Conservation (phyloP, 768 basidiomycete species). For the Podaxis rugospora region DNA sequence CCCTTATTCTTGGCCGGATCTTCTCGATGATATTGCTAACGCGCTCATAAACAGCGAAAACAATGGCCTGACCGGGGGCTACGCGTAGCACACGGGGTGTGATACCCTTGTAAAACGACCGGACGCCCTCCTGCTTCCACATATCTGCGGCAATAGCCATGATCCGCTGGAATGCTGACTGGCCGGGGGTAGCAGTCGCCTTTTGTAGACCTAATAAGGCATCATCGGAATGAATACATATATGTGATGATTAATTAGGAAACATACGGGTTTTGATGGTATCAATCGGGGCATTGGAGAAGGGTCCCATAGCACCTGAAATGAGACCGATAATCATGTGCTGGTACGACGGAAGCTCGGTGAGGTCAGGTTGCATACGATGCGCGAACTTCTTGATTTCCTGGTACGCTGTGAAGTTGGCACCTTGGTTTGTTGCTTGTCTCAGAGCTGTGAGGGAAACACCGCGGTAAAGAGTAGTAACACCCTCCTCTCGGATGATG, state of each 20-base stretch:
- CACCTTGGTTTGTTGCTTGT: slow-evolving; percentile 98
- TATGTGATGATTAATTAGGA: neutral
- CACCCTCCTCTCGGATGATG: slow-evolving; percentile 90
- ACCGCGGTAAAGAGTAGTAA: slow-evolving; percentile 82
- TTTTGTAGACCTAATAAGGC: slow-evolving; percentile 72
- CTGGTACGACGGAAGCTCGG: slow-evolving; percentile 88
- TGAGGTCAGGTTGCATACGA: slow-evolving; percentile 69
- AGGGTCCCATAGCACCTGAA: slow-evolving; percentile 97
- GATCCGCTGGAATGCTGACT: slow-evolving; percentile 78
- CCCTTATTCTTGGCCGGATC: slow-evolving; percentile 47
- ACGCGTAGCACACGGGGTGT: slow-evolving; percentile 95
- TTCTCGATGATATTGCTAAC: slow-evolving; percentile 74
- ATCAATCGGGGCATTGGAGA: slow-evolving; percentile 95
- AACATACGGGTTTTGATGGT: slow-evolving; percentile 90
- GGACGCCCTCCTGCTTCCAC: slow-evolving; percentile 86
- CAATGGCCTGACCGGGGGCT: slow-evolving; percentile 95
- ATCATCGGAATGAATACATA: neutral
- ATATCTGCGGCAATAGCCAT: slow-evolving; percentile 81
- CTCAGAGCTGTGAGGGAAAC: slow-evolving; percentile 90
- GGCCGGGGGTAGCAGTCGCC: slow-evolving; percentile 65
- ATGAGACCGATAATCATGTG: slow-evolving; percentile 94
- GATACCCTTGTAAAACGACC: slow-evolving; percentile 97
- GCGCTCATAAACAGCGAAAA: slow-evolving; percentile 95
- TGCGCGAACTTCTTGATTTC: slow-evolving; percentile 88
- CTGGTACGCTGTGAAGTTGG: slow-evolving; percentile 98